Base-by-base conservation (phyloP, 345 rosid species). In the Eucalyptus grandis region DNA sequence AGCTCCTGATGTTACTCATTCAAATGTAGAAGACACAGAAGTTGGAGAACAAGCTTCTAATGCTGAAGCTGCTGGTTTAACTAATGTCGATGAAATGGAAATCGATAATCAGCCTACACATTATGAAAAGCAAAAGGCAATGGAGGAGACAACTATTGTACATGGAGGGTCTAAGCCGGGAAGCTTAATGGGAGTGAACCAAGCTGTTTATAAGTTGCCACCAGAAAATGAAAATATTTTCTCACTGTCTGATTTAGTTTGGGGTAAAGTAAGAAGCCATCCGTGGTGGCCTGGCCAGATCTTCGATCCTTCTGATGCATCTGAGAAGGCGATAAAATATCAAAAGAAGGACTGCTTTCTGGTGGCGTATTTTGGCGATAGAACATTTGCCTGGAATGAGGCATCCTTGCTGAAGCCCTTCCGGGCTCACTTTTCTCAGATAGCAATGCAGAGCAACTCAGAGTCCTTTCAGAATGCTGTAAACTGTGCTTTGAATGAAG, bases 221-320 rank as follows among this genome's bases (percentile, higher is more conserved):
- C 89, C 53, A 12, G 95, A 92, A 58, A 90, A 93, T 88, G 94
- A 93, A 89, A 94, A 92, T 51, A 94, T 90, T 49, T 92, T 94
- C 83, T 85, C 87, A 44, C 94, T 96, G 86, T 92, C 95, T 51
- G 97, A 95, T 90, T 91, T 95, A 92, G 97, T 96, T 24, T 96
- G 98, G 98, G 96, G 97, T 49, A 96, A 96, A 90, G 96, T 95
- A 67, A 94, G 95, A 91, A 95, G 97, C 93, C 97, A 96, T 91
- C 98, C 96, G 7, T 95, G 97, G 98, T 96, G 98, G 98, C 98
- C 98, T 88, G 98, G 98, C 14, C 97, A 96, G 92, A 96, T 96
- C 77, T 94, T 93, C 90, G 94, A 96, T 92, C 92, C 95, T 87
- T 91, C 95, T n/a, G 94, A 94, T 90, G 95, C 98, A 31, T 95